Evolutionary conservation across 345 rosid genomes (phyloP), one percentile per base, ranked within the genome.

Genomic region (Lumnitzera littorea): DNA sequence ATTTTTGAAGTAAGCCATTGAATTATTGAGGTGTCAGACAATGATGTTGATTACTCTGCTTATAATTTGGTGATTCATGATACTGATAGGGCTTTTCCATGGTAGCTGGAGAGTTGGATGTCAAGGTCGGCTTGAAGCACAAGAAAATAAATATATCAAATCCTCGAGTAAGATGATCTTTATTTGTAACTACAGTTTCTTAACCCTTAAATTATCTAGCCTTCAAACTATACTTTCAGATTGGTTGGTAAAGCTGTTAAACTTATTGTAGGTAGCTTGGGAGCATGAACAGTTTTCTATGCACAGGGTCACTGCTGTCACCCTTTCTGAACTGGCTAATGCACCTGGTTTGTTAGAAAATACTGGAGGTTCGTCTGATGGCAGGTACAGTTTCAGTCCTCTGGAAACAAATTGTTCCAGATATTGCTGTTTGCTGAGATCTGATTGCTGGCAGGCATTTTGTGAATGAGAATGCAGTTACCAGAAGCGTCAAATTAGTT

Each of bases 261-360:
- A 72, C 56, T 57, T 68, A 76, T 50, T 82, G 74, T 80, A 94
- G 97, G 97, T 94, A 84, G 97, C 99, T 78, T 94, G 99, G 97
- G 97, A 90, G 85, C 99, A 94, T 72, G 99, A 94, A 79, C 97
- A 94, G 53, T 90, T 94, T 77, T 94, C 97, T 73, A 85, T 88
- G 71, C 79, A 84, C 60, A 94, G 99, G 74, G 86, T 94, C 60
- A 94, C 97, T 53, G 95, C 99, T 55, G 99, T 88, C 61, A 94
- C 99, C 57, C 78, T 94, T 63, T 90, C 99, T 15, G 85, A 72
- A 73, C 87, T 86, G 70, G 72, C 91, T 4, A 73, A 67, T 31
- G 87, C 96, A 17, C 97, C 99, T 11, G 91, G 87, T 75, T 71
- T 86, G 52, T 71, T 90, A 25, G 88, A 83, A 74, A 81, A 78